These are phyloP conservation scores for Candida neerlandica DNA, from an alignment of 1,139 yeast species.

Conservation along the genomic window DNA sequence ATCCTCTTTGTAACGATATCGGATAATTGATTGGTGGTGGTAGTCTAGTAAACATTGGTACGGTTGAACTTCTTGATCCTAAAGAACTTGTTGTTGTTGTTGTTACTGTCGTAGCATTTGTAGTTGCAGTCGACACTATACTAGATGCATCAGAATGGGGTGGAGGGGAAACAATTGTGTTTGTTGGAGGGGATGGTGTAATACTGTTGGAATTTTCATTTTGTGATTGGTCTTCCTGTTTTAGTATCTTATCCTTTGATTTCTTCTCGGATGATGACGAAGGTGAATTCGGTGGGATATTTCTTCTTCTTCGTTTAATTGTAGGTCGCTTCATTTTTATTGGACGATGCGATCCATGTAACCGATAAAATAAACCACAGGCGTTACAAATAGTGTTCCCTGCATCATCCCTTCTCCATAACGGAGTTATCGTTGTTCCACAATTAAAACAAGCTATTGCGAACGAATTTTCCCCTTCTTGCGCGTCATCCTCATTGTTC, in stretches of 20 bases:
- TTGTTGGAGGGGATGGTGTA: slow-evolving; percentile 8
- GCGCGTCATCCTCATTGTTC: neutral
- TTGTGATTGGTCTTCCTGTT: neutral
- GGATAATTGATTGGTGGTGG: slow-evolving; percentile 5
- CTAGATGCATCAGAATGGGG: neutral
- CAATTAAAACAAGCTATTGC: slow-evolving; percentile 83
- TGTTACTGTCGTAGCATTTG: neutral
- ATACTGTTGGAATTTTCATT: neutral
- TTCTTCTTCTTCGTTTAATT: slow-evolving; percentile 73
- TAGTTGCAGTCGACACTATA: neutral
- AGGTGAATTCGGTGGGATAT: slow-evolving; percentile 16
- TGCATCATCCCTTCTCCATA: slow-evolving; percentile 82
- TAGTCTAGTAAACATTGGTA: neutral
- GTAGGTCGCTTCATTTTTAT: slow-evolving; percentile 71
- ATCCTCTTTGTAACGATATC: neutral
- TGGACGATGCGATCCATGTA: slow-evolving; percentile 82
- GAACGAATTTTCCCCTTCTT: slow-evolving; percentile 38
- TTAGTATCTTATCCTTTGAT: slow-evolving; percentile 11
- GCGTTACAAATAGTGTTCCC: slow-evolving; percentile 89
- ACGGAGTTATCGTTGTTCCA: slow-evolving; percentile 80
- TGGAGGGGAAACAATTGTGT: neutral
- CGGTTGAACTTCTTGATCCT: neutral
- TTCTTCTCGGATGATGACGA: slow-evolving; percentile 12
- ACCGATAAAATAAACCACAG: slow-evolving; percentile 77
- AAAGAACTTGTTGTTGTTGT: neutral